Percentiles rank a stretch among this genome's conserved stretches.
Conservation (phyloP, 345 rosid genomes). For the Pugionium dolabratum region DNA sequence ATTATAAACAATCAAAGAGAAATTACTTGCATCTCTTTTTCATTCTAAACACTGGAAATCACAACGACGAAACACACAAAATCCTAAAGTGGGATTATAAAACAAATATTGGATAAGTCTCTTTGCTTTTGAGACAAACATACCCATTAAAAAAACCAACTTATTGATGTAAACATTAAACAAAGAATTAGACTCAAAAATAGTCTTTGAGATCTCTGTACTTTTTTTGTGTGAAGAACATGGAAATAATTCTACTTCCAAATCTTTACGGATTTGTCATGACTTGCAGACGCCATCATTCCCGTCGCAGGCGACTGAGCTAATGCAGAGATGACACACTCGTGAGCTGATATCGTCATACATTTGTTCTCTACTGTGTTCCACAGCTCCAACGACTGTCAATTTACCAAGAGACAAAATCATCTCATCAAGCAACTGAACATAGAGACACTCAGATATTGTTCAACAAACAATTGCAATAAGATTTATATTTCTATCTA, state of each 20-base stretch:
- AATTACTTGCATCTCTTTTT: neutral
- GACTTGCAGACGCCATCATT: slow-evolving; percentile 86
- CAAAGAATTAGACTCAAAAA: slow-evolving; percentile 32
- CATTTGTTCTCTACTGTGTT: slow-evolving; percentile 77
- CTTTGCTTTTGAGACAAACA: slow-evolving; percentile 25
- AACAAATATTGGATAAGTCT: slow-evolving; percentile 26
- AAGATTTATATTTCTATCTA: too few species aligned
- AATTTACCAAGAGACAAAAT: slow-evolving; percentile 8
- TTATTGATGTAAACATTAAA: slow-evolving; percentile 18
- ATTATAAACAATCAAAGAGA: too few species aligned
- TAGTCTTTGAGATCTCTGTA: too few species aligned
- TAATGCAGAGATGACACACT: slow-evolving; percentile 73
- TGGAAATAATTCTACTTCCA: slow-evolving; percentile 60
- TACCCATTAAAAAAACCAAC: slow-evolving; percentile 23
- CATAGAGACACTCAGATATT: slow-evolving; percentile 11
- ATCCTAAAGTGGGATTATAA: slow-evolving; percentile 6
- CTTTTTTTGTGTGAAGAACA: neutral
- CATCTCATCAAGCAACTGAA: slow-evolving; percentile 16
- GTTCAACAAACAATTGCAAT: neutral
- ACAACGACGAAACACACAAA: neutral
- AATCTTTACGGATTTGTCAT: slow-evolving; percentile 87
- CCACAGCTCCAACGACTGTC: slow-evolving; percentile 84
- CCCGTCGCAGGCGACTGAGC: slow-evolving; percentile 71
- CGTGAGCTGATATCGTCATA: slow-evolving; percentile 69
- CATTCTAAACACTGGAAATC: slow-evolving; percentile 16